Percentiles rank a stretch among this genome's conserved stretches.
Conservation (phyloP, 2,329 filamentous ascomycete genomes). For the Colletotrichum cuscutae region DNA sequence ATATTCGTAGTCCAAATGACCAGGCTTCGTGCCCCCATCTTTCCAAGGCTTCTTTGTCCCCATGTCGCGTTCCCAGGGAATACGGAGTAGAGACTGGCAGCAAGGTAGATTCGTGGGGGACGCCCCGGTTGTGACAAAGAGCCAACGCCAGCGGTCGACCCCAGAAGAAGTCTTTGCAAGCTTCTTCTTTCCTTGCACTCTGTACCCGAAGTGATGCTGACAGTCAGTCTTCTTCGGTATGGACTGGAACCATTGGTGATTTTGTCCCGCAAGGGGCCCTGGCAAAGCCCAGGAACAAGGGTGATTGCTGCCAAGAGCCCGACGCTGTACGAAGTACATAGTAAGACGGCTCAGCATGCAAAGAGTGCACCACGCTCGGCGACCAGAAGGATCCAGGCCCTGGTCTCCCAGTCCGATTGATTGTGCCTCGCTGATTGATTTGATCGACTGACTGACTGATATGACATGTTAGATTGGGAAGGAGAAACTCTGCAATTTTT, state of each 20-base stretch:
- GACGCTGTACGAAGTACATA: background rate
- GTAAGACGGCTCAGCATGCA: background rate
- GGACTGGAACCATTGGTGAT: background rate
- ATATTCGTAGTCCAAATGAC: too few species aligned
- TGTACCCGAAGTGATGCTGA: background rate
- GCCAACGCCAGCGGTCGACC: background rate
- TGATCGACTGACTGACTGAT: slow-evolving; percentile 4
- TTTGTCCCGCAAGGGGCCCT: background rate
- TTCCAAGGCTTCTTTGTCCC: background rate
- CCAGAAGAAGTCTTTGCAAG: background rate
- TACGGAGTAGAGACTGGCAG: background rate
- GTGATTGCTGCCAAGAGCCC: background rate
- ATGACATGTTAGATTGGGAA: slow-evolving; percentile 13
- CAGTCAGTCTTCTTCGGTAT: background rate
- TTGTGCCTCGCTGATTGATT: slow-evolving; percentile 7
- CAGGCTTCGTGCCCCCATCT: background rate
- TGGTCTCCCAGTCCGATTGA: background rate
- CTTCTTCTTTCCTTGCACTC: too few species aligned
- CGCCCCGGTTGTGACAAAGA: background rate
- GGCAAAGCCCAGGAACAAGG: slow-evolving; percentile 4
- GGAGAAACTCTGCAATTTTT: background rate
- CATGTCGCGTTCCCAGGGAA: background rate
- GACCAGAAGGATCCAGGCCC: slow-evolving; percentile 16
- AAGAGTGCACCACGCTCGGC: background rate
- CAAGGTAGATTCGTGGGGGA: background rate